A percentile compares a stretch with the other conserved stretches of the same genome.
Evolutionary conservation across 2,329 filamentous ascomycete species (phyloP).

Genomic region (Elsinoe arachidis): DNA sequence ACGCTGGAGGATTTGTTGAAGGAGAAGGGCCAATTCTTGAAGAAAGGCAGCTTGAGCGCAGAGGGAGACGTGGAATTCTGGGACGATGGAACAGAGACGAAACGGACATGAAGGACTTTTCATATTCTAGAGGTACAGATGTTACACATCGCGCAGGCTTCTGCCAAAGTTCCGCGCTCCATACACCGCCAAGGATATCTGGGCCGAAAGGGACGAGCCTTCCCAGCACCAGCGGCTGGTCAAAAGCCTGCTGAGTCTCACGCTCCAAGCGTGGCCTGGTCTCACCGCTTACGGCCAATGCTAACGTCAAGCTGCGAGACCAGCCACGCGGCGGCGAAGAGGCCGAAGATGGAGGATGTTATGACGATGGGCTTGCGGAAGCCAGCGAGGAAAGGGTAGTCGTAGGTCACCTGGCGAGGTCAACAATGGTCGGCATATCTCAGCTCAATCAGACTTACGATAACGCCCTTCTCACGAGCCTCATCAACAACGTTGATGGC

Average conservation of each 20-base stretch:
- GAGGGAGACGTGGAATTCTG: constrained; percentile 91
- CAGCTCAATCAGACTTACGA: constrained; percentile 40
- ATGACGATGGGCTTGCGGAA: constrained; percentile 83
- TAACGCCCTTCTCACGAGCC: constrained; percentile 68
- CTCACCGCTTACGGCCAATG: constrained; percentile 45
- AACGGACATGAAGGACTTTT: constrained; percentile 7
- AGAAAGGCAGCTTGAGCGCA: constrained; percentile 60
- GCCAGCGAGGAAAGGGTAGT: constrained; percentile 64
- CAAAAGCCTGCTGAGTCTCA: background rate
- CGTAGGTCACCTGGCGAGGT: constrained; percentile 58
- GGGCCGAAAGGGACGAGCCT: background rate
- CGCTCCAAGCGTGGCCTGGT: background rate
- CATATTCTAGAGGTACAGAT: constrained; percentile 9
- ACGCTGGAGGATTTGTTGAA: constrained; percentile 71
- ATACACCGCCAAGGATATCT: background rate
- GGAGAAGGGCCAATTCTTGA: constrained; percentile 65
- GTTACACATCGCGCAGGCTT: background rate
- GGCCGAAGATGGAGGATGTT: constrained; percentile 60
- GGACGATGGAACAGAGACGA: constrained; percentile 49
- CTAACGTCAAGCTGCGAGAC: constrained; percentile 73
- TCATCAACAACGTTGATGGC: constrained; percentile 87
- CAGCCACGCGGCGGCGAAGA: constrained; percentile 67
- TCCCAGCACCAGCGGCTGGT: background rate
- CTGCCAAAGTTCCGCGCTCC: background rate
- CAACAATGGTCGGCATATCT: background rate